Conservation (phyloP, 768 basidiomycete species). For the Ramaria rubella region DNA sequence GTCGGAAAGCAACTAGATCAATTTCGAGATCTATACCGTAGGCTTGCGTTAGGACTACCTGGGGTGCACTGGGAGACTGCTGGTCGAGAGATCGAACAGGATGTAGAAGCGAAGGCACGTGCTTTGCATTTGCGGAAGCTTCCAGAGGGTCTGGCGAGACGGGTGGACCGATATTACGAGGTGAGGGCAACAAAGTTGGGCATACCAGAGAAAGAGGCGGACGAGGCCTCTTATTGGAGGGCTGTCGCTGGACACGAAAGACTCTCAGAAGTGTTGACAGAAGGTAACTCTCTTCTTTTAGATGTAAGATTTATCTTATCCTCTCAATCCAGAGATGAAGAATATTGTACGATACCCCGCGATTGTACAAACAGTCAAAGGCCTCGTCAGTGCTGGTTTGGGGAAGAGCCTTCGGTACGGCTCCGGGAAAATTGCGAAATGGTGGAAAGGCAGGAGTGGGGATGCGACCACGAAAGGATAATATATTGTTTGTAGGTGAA, state of each 20-base stretch:
- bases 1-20: slow-evolving; percentile 74
- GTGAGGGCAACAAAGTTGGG: slow-evolving; percentile 18
- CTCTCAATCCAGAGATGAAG: slow-evolving; percentile 52
- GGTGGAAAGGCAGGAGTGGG: slow-evolving; percentile 42
- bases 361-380: slow-evolving; percentile 78
- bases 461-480: background rate
- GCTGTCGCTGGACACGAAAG: slow-evolving; percentile 59
- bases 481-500: background rate
- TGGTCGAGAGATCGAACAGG: slow-evolving; percentile 60
- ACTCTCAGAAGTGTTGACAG: slow-evolving; percentile 44
- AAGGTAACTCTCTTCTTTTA: slow-evolving; percentile 34
- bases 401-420: slow-evolving; percentile 73
- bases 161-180: slow-evolving; percentile 49
- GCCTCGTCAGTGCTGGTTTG: slow-evolving; percentile 74
- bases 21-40: slow-evolving; percentile 84
- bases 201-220: slow-evolving; percentile 42
- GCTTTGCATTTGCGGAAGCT: slow-evolving; percentile 73
- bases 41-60: slow-evolving; percentile 68
- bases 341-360: slow-evolving; percentile 79
- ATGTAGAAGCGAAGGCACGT: slow-evolving; percentile 58
- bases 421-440: slow-evolving; percentile 75
- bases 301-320: background rate
- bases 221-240: slow-evolving; percentile 72
- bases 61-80: slow-evolving; percentile 67
- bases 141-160: slow-evolving; percentile 56